Base-by-base conservation (phyloP, 371 early-diverging fungal genomes). In the Nematocida major region DNA sequence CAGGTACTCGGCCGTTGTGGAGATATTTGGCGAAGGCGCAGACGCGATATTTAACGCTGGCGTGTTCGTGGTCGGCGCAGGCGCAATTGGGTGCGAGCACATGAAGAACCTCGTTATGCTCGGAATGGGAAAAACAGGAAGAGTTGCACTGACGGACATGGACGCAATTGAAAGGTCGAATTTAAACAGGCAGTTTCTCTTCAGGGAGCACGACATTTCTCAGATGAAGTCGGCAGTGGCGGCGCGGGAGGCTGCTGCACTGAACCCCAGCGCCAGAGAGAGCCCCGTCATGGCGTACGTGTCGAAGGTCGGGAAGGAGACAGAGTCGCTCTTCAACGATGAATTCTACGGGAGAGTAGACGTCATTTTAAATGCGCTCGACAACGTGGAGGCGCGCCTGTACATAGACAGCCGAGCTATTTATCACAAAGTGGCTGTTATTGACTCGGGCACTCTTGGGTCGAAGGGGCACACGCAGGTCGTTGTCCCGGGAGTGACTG, bases 1-100 rank as follows among this genome's bases (percentile, higher is more conserved):
- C 93, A 49, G 84, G 49, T 96, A 97, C 84, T 92, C 92, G 81
- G 91, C 91, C 32, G 91, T 94, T 83, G 88, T 93, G 76, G 92
- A 92, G 34, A 92, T 96, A 26, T 93, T 96, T 87, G 97, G 97
- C 50, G 86, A 86, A 59, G 93, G 92, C 87, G 91, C 94, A 81
- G 87, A 91, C 54, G 89, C 88, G 82, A 86, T 99, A 59, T 87
- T 89, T 22, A 90, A 93, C 82, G 86, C 88, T 45, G 89, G 90
- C 61, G 88, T 93, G 81, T 98, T 99, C 88, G 85, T 97, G 40
- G 96, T 98, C 40, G 99, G 99, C 57, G 91, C 98, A 49, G 99
- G 99, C 54, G 99, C 99, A 4, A 99, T 99, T 83, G 99, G 99
- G 59, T 99, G 99, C 86, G 99, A 99, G 85, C 95, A 97, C 93